phyloP scores from a whole-genome alignment of 2,329 filamentous ascomycete genomes.

The Ilyonectria sp. region DNA sequence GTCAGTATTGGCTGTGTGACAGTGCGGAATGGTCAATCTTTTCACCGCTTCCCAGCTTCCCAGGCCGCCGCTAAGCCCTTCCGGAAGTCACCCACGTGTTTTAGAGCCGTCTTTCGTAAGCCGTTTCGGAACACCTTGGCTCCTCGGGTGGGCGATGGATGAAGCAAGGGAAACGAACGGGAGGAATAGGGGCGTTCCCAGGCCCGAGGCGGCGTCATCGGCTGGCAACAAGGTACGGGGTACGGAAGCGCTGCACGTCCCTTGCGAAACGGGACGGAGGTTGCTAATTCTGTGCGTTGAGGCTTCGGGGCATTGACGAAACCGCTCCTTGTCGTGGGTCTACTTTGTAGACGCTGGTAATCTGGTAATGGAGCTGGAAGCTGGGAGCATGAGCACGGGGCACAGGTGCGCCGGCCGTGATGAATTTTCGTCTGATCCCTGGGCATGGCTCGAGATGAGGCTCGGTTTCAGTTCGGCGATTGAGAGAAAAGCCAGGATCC shows the following conservation, averaged over 20 bases:
- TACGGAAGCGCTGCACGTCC: constrained; percentile 29
- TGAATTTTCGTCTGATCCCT: constrained; percentile 26
- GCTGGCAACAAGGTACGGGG: constrained; percentile 30
- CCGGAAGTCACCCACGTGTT: constrained; percentile 49
- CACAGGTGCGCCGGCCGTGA: constrained; percentile 4
- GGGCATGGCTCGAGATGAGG: constrained; percentile 19
- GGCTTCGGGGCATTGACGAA: constrained; percentile 28
- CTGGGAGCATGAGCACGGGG: constrained; percentile 6
- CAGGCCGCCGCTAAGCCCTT: constrained; percentile 46
- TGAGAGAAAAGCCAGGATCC: neutral
- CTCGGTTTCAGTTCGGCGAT: constrained; percentile 23
- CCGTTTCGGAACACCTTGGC: constrained; percentile 35
- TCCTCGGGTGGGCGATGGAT: constrained; percentile 24
- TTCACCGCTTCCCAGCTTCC: constrained; percentile 42
- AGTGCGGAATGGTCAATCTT: constrained; percentile 42
- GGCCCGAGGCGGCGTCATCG: constrained; percentile 40
- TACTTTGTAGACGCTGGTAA: neutral
- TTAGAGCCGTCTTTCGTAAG: constrained; percentile 38
- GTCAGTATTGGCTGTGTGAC: constrained; percentile 16
- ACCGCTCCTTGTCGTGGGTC: constrained; percentile 14
- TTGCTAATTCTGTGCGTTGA: constrained; percentile 18
- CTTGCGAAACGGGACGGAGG: constrained; percentile 18
- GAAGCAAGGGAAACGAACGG: constrained; percentile 35
- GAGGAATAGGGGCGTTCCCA: constrained; percentile 42
- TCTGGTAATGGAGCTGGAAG: neutral